A percentile compares a stretch with the other conserved stretches of the same genome.
Evolutionary conservation across 2,329 filamentous ascomycete genomes (phyloP).

Genomic region (Podosphaera fusca): DNA sequence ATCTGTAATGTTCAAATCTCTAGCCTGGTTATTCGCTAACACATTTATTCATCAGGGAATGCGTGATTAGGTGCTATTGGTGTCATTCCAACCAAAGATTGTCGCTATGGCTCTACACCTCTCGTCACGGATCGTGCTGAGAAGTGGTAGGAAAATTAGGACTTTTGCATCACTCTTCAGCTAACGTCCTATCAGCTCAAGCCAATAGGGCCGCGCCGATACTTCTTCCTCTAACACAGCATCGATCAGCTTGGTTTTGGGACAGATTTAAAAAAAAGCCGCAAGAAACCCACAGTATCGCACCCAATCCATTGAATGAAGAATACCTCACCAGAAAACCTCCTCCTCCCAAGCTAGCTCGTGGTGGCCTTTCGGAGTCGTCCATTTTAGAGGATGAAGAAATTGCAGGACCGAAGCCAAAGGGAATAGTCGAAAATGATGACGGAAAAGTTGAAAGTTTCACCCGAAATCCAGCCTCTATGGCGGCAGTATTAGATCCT

Average conservation of each 20-base stretch:
- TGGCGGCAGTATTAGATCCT: slow-evolving; percentile 49
- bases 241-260: slow-evolving; percentile 4
- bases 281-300: neutral
- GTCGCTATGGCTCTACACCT: slow-evolving; percentile 38
- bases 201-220: slow-evolving; percentile 17
- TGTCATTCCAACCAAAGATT: neutral
- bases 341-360: slow-evolving; percentile 14
- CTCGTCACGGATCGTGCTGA: slow-evolving; percentile 35
- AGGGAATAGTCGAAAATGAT: slow-evolving; percentile 9
- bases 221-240: slow-evolving; percentile 17
- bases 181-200: slow-evolving; percentile 10
- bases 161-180: slow-evolving; percentile 3
- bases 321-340: slow-evolving; percentile 24
- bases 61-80: too few relatives aligned
- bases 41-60: too few relatives aligned
- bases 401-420: slow-evolving; percentile 9
- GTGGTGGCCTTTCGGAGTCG: slow-evolving; percentile 22
- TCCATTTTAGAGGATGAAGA: slow-evolving; percentile 29
- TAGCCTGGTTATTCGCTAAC: too few relatives aligned
- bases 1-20: too few relatives aligned
- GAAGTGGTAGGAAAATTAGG: slow-evolving; percentile 27
- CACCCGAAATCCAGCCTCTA: slow-evolving; percentile 24
- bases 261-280: slow-evolving; percentile 5
- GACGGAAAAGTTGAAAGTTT: neutral
- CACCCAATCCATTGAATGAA: slow-evolving; percentile 34